Base-by-base conservation (phyloP, 2,329 filamentous ascomycete genomes). In the Akanthomyces uredinophilus region DNA sequence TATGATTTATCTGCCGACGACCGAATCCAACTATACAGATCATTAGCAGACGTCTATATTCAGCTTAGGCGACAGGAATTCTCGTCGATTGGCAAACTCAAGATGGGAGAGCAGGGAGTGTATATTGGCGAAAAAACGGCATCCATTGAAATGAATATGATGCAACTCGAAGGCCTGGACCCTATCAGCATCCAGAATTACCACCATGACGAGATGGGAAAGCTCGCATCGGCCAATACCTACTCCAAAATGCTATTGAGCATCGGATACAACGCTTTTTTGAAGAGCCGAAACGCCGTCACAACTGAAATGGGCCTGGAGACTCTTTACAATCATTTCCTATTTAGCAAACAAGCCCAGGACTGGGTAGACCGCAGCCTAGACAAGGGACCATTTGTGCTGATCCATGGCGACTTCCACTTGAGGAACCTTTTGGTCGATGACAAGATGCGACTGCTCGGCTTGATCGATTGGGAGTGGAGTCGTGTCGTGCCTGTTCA, bases 401-500 rank as follows among this genome's bases (percentile, higher is more conserved):
- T 65, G 47, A 46, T 64, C 24, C 65, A 66, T 41, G 63, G 64
- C 11, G 65, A 66, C 53, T 29, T 66, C n/a, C 24, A 55, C 43
- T 56, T 57, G 24, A 49, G 27, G n/a, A 66, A 65, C 32, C 10
- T 61, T n/a, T 43, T 66, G 18, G 54, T 66, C 8, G 58, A 66
- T 16, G 51, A 65, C 10, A 29, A 60, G 4, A 56, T 60, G 61
- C 51, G 59, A 18, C 51, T 66, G 10, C 37, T 43, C 5, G 63
- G 49, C 2, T 54, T 66, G 29, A 39, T 66, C 2, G 65, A 66
- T 46, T 66, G 65, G 65, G 65, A 66, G 51, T 66, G 65, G 60
- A 67, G 65, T 32, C 64, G 63, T 3, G 60, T 67, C n/a, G 64
- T 67, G 1, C 65, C 65, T 11, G n/a, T 59, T 4, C 65, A 66